Percentiles rank a stretch among this genome's conserved stretches.
These are phyloP conservation scores for Mycena albidolilacea DNA, from an alignment of 768 basidiomycete species.

Conservation along the genomic window DNA sequence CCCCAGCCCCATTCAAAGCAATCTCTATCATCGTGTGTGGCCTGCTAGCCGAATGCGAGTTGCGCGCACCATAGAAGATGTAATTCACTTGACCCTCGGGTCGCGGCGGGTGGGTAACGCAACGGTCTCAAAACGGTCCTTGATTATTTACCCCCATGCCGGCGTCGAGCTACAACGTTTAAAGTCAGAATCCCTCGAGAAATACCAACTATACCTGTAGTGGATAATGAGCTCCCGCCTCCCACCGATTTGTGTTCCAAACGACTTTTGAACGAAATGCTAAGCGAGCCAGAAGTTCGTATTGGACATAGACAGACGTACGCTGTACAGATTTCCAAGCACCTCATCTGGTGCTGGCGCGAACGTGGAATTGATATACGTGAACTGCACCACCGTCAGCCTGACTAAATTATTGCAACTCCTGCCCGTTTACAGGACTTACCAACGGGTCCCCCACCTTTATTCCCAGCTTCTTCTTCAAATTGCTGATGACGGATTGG, in stretches of 20 bases:
- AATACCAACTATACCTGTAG: not conserved
- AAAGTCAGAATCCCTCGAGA: not conserved
- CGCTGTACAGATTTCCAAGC: slow-evolving; percentile 8
- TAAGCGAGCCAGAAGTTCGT: too few relatives aligned
- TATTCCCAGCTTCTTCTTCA: slow-evolving; percentile 16
- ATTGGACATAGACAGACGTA: not conserved
- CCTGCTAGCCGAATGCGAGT: too few relatives aligned
- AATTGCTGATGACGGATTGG: not conserved
- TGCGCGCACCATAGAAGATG: too few relatives aligned
- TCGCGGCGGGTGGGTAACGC: too few relatives aligned
- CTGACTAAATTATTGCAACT: too few relatives aligned
- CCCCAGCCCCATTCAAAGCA: too few relatives aligned
- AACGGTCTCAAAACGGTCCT: too few relatives aligned
- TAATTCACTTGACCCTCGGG: too few relatives aligned
- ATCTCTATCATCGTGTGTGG: too few relatives aligned
- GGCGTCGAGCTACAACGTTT: not conserved
- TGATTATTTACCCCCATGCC: not conserved
- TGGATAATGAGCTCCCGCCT: slow-evolving; percentile 1
- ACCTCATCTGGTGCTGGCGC: slow-evolving; percentile 17
- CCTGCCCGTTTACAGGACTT: not conserved
- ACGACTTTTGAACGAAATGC: slow-evolving; percentile 2
- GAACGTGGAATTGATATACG: slow-evolving; percentile 8
- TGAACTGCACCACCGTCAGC: slow-evolving; percentile 2
- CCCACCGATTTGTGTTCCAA: slow-evolving; percentile 1
- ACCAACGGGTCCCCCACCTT: slow-evolving; percentile 3